Conservation (phyloP, 768 basidiomycete species). For the Termitomyces sp. region DNA sequence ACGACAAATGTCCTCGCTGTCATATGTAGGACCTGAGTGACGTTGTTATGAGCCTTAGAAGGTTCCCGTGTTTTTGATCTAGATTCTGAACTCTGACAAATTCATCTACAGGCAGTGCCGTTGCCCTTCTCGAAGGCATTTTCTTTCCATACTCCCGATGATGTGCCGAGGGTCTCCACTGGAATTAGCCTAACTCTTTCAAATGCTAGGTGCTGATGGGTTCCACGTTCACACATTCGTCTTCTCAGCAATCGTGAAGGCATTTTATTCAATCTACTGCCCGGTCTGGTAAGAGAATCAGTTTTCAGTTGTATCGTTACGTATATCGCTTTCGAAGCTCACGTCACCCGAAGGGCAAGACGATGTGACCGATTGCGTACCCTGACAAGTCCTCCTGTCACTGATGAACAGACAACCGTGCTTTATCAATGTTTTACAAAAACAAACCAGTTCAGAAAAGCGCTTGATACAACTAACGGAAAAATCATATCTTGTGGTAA, state of each 20-base stretch:
- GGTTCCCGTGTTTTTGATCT: neutral
- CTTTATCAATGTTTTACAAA: neutral
- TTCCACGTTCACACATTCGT: conserved; percentile 10
- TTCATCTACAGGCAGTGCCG: neutral
- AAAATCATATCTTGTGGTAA: conserved; percentile 17
- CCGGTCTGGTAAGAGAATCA: too few relatives aligned
- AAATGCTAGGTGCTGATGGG: conserved; percentile 18
- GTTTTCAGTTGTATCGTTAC: too few relatives aligned
- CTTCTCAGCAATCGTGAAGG: neutral
- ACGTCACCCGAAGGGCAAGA: conserved; percentile 29
- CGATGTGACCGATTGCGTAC: conserved; percentile 18
- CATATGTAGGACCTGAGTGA: conserved; percentile 21
- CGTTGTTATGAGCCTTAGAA: conserved; percentile 7
- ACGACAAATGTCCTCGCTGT: conserved; percentile 37
- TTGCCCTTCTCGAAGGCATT: too few relatives aligned
- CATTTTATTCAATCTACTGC: neutral
- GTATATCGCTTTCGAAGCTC: conserved; percentile 13
- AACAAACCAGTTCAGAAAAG: conserved; percentile 10
- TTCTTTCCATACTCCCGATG: too few relatives aligned
- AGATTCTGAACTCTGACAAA: neutral
- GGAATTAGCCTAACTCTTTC: neutral
- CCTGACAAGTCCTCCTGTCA: conserved; percentile 8
- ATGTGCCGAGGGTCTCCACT: neutral
- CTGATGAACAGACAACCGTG: neutral
- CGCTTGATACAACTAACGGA: conserved; percentile 18